These are phyloP conservation scores for Emericellopsis atlantica DNA, from an alignment of 2,329 filamentous ascomycete species.

Conservation along the genomic window DNA sequence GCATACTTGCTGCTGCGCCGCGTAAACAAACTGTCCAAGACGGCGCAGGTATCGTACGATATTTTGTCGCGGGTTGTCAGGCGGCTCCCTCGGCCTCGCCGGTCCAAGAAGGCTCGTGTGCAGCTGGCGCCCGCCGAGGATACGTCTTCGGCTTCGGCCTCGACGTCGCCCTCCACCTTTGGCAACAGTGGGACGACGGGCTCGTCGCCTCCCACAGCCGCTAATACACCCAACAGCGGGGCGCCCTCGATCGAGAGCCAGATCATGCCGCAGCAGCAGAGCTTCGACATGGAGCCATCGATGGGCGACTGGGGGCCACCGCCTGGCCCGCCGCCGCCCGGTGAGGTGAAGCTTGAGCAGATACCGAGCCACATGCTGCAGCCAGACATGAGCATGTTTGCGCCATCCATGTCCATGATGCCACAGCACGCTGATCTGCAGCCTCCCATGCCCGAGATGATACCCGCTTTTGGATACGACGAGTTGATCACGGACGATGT, in stretches of 20 bases:
- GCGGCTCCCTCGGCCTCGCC: constrained; percentile 11
- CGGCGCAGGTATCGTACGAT: constrained; percentile 20
- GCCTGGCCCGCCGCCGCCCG: neutral
- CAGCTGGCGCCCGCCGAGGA: neutral
- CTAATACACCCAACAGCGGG: neutral
- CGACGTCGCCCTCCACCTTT: constrained; percentile 1
- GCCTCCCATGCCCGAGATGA: constrained; percentile 4
- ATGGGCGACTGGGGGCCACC: neutral
- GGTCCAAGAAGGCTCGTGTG: constrained; percentile 5
- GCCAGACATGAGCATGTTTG: neutral
- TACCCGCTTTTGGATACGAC: constrained; percentile 3
- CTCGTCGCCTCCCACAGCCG: neutral
- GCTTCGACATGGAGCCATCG: neutral
- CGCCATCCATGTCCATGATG: constrained; percentile 1
- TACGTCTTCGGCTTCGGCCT: neutral
- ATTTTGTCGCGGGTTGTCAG: constrained; percentile 16
- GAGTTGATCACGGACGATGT: constrained; percentile 9
- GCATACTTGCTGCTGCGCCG: constrained; percentile 18
- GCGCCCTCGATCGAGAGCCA: neutral
- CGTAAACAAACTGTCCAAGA: constrained; percentile 16
- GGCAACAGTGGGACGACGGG: neutral
- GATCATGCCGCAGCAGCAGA: neutral
- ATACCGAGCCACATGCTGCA: neutral
- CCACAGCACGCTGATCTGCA: constrained; percentile 1
- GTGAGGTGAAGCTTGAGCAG: neutral